phyloP scores from a whole-genome alignment of 2,329 filamentous ascomycete species.

The Claviceps digitariae region DNA sequence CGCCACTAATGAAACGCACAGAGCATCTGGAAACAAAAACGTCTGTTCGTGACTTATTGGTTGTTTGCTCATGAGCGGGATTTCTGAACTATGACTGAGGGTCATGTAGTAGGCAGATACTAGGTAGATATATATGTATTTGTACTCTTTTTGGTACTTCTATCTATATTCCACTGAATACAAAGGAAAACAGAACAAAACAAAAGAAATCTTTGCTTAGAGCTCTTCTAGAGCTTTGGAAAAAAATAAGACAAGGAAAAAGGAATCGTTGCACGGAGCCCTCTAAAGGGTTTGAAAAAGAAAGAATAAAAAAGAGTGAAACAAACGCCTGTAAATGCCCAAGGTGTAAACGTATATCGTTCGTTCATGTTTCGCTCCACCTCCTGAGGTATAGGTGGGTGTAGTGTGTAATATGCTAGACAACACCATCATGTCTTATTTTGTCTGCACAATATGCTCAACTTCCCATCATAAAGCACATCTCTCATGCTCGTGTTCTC shows the following conservation, averaged over 20 bases:
- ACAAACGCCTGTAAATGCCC: neutral
- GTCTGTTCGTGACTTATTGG: neutral
- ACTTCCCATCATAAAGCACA: neutral
- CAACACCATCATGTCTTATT: neutral
- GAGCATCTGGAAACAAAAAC: neutral
- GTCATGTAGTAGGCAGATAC: neutral
- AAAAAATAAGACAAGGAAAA: neutral
- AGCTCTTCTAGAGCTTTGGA: no score
- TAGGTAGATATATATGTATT: neutral
- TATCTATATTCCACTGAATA: neutral
- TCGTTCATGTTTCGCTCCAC: neutral
- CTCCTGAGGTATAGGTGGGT: neutral
- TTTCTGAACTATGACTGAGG: neutral
- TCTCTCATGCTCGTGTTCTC: neutral
- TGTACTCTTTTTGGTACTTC: neutral
- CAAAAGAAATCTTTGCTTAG: no score
- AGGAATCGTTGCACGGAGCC: neutral
- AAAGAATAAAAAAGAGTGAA: neutral
- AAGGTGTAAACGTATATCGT: neutral
- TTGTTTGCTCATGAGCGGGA: neutral
- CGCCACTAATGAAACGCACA: neutral
- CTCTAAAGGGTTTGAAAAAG: neutral
- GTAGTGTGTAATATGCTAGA: neutral
- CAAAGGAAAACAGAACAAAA: neutral
- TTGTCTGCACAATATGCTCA: neutral